Evolutionary conservation across 306 rosid species (phyloP), one percentile per base, ranked within the genome.

Genomic region (Arachis hypogaea): DNA sequence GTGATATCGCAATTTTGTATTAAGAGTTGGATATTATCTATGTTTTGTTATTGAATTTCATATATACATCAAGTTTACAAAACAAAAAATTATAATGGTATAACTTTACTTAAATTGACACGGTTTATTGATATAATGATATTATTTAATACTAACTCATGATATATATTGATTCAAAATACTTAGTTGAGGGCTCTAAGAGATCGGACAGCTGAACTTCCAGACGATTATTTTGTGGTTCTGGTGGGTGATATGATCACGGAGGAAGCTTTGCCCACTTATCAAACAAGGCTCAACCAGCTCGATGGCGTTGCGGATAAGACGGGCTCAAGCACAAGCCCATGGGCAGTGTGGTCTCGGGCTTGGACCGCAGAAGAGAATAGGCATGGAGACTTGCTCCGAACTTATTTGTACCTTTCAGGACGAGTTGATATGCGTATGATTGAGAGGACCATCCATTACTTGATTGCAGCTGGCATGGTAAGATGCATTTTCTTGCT

Each of bases 281-380:
- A 89, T 66, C 94, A 89, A 66, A 86, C 74, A 44, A 74, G 85
- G 88, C 71, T 86, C 47, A 89, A 89, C 65, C 82, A 85, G 47
- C 69, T 84, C 18, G 94, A 89, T 43, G 94, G 89, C 1, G 84
- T 86, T 4, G 72, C 49, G 60, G 94, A 89, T 7, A 87, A 86
- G 60, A 86, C 87, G 3, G 94, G 94, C 10, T 86, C 84, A 6
- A 66, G 89, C 80, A 58, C 57, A 0, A 78, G 74, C 80, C 80
- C 94, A 1, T 89, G 94, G 94, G 94, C 94, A 0, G 59, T 9
- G 8, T 89, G 91, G 94, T 78, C 85, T 7, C 76, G 94, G 41
- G 66, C 86, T 12, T 89, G 94, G 94, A 82, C 94, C 2, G 91
- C 94, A 0, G 94, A 89, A 79, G 91, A 89, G 77, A 89, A 89